These are phyloP conservation scores for Mortierella sp. DNA, from an alignment of 371 early-diverging fungal species.

Conservation along the genomic window DNA sequence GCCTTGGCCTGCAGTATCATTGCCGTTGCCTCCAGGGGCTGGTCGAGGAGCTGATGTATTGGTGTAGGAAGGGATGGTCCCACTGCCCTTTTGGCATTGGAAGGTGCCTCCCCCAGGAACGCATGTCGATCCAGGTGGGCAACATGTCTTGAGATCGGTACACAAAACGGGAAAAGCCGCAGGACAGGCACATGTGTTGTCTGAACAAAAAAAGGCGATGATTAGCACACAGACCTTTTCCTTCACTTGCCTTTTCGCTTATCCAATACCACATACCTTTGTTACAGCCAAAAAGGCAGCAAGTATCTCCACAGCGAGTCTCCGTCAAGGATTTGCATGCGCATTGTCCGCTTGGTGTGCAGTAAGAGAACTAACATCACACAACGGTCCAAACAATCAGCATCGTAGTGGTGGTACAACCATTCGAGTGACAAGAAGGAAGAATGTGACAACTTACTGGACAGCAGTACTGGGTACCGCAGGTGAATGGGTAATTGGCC, in stretches of 20 bases:
- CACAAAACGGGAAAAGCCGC: not conserved
- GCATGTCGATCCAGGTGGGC: conserved; percentile 1
- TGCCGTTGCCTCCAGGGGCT: not conserved
- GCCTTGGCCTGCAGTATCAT: not conserved
- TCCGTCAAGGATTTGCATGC: conserved; percentile 5
- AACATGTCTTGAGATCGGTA: conserved; percentile 3
- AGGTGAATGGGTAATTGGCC: conserved; percentile 7
- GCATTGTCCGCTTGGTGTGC: conserved; percentile 17
- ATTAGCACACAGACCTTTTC: no score
- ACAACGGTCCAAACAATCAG: not conserved
- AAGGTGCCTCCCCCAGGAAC: not conserved
- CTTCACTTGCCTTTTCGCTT: not conserved
- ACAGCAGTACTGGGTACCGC: conserved; percentile 20
- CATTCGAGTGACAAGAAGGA: not conserved
- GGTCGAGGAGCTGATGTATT: conserved; percentile 1
- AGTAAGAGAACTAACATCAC: conserved; percentile 4
- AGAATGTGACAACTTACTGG: conserved; percentile 12
- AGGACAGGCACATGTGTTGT: conserved; percentile 9
- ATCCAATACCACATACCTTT: conserved; percentile 4
- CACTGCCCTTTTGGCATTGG: not conserved
- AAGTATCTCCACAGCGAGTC: conserved; percentile 15
- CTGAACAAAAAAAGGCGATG: not conserved
- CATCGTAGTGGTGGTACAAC: not conserved
- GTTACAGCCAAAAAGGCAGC: conserved; percentile 17
- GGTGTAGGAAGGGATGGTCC: not conserved